Conservation (phyloP, 805 yeast species). For the Saccharomyces kudriavzevii region DNA sequence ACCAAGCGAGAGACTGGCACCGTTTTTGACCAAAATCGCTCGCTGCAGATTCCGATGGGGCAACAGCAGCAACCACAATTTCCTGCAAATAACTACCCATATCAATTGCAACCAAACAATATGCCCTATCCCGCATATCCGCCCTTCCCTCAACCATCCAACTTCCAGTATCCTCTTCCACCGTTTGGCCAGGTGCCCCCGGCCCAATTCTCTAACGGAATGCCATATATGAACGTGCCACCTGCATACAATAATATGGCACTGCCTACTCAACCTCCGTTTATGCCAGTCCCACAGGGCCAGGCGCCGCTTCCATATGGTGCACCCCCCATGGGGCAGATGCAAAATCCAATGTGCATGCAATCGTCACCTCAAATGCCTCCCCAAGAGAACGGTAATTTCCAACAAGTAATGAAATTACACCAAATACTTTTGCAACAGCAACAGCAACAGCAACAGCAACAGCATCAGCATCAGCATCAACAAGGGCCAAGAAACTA, state of each 20-base stretch:
- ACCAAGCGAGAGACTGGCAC: neutral
- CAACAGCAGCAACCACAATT: neutral
- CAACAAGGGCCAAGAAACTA: neutral
- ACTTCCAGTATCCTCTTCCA: slow-evolving; percentile 7
- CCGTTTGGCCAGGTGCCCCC: neutral
- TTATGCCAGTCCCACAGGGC: slow-evolving; percentile 1
- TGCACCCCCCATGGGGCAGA: neutral
- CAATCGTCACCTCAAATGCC: slow-evolving; percentile 7
- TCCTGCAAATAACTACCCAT: neutral
- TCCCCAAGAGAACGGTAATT: slow-evolving; percentile 8
- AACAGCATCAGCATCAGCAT: slow-evolving; percentile 9
- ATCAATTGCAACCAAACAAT: slow-evolving; percentile 5
- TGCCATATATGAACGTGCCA: slow-evolving; percentile 1
- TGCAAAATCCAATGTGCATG: slow-evolving; percentile 2
- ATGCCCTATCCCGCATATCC: neutral
- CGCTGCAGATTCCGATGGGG: slow-evolving; percentile 1
- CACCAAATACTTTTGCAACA: slow-evolving; percentile 23
- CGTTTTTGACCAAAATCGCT: neutral
- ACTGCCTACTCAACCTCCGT: neutral
- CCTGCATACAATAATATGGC: neutral
- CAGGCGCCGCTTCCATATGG: slow-evolving; percentile 4
- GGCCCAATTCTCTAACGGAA: neutral
- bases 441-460: slow-evolving; percentile 16
- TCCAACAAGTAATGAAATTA: slow-evolving; percentile 17
- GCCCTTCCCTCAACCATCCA: slow-evolving; percentile 2